Evolutionary conservation across 148 eudicot genomes (phyloP), one percentile per base, ranked within the genome.

Genomic region (Simmondsia chinensis): DNA sequence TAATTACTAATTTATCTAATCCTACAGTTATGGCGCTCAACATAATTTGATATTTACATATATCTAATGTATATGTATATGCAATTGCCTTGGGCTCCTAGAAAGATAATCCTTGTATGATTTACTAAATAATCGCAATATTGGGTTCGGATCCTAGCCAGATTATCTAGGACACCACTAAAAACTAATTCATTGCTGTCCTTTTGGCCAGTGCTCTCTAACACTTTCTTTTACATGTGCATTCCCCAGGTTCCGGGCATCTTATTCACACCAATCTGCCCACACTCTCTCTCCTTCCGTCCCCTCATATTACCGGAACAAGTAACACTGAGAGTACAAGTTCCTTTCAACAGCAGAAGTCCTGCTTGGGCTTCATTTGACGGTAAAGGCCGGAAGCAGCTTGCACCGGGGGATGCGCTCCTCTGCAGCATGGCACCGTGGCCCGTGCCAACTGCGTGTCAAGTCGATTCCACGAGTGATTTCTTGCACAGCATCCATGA

Each of bases 211-310:
- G n/a, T n/a, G n/a, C n/a, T n/a, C n/a, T n/a, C n/a, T n/a, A n/a
- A n/a, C n/a, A n/a, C n/a, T n/a, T n/a, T n/a, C n/a, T n/a, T n/a
- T n/a, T n/a, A n/a, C n/a, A n/a, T n/a, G n/a, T n/a, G n/a, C n/a
- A n/a, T n/a, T n/a, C n/a, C n/a, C n/a, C 72, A 89, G 97, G 97
- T 89, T 34, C 97, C 97, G 1, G 94, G 82, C 18, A 85, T 89
- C 35, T 47, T 82, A 29, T 82, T 82, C 44, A 82, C 93, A 1
- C 93, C 93, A 6, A 82, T 82, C 16, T 78, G 86, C 52, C 86
- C 93, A 32, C 88, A 80, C 56, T 80, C 88, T 17, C 63, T 80
- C 8, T 80, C 88, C n/a, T 80, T 80, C 46, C 79, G 93, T 27
- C 93, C 93, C 16, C 56, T 82, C 45, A 82, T 82, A 64, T 60